These are phyloP conservation scores for Tulasnella sp. DNA, from an alignment of 768 basidiomycete genomes.

Conservation along the genomic window DNA sequence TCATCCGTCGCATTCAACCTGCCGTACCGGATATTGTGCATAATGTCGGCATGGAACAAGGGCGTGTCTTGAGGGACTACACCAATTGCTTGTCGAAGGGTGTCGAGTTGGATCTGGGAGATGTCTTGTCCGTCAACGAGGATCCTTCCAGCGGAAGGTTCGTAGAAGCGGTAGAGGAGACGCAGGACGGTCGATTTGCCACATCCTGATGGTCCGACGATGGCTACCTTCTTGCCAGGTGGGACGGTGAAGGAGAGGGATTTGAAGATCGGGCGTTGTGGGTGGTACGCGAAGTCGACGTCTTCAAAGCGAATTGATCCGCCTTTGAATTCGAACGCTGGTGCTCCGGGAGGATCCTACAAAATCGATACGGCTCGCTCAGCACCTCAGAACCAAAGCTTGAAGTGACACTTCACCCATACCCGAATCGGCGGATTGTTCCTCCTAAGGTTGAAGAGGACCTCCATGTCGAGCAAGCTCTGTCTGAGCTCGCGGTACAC, in stretches of 20 bases:
- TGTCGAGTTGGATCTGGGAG: constrained; percentile 62
- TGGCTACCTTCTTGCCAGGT: constrained; percentile 93
- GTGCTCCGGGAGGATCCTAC: constrained; percentile 67
- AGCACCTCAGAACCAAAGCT: not conserved
- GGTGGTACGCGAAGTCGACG: constrained; percentile 86
- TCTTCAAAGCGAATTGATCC: constrained; percentile 92
- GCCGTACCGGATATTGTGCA: constrained; percentile 96
- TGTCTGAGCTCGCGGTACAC: constrained; percentile 97
- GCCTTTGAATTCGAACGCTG: constrained; percentile 64
- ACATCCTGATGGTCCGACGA: constrained; percentile 95
- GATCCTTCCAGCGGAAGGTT: constrained; percentile 76
- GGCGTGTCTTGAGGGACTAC: constrained; percentile 99
- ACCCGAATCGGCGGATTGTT: constrained; percentile 71
- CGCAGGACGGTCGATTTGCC: constrained; percentile 97
- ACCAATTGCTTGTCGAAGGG: constrained; percentile 71
- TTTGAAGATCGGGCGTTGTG: constrained; percentile 87
- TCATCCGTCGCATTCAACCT: constrained; percentile 81
- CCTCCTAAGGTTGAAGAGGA: constrained; percentile 82
- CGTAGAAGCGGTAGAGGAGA: constrained; percentile 91
- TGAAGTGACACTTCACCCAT: constrained; percentile 31
- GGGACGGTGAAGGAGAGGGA: constrained; percentile 86
- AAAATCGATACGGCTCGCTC: not conserved
- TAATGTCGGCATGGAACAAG: constrained; percentile 89
- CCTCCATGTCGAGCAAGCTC: constrained; percentile 95
- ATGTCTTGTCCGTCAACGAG: constrained; percentile 86